Base-by-base conservation (phyloP, 257 asterid species). In the Nicotiana undulata region DNA sequence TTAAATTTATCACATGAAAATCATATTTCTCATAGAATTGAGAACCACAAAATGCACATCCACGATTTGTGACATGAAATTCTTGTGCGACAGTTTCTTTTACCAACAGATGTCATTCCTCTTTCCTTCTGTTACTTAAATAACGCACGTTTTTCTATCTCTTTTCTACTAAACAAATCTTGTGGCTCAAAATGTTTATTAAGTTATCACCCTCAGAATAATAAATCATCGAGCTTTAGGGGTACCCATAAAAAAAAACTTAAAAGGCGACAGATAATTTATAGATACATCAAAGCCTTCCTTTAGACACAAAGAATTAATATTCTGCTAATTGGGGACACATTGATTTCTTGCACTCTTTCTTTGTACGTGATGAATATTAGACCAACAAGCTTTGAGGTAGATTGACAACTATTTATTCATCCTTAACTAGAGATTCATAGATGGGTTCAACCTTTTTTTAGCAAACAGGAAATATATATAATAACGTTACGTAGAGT, bases 21-120 rank as follows among this genome's bases (percentile, higher is more conserved):
- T n/a, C 3, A 66, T 32, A 4, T 66, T 66, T 11, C 17, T 17
- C 52, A 5, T 0, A 37, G 55, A 67, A 67, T 37, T 67, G 40
- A 4, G 76, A n/a, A 37, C 76, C 31, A 37, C 76, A 11, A 67
- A 0, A 67, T 67, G 51, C 76, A 84, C 58, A 49, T 46, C 59
- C 70, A 49, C 60, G 28, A 80, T 58, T 58, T 65, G 18, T n/a
- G 31, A 67, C 80, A 77, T 32, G 59, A 67, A 80, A 46, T 66
- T 44, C 20, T 16, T n/a, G 70, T 84, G 80, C 77, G 31, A 76
- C 61, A 63, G 66, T 44, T 20, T 44, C 20, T 29, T 37, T 75
- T 16, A 24, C 20, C 28, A 10, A 34, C 80, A 64, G 68, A 37
- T 64, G 26, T 40, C 53, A 40, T 66, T 66, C 29, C 28, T 13